Base-by-base conservation (phyloP, 1,139 yeast genomes). In the Taphrina communis region DNA sequence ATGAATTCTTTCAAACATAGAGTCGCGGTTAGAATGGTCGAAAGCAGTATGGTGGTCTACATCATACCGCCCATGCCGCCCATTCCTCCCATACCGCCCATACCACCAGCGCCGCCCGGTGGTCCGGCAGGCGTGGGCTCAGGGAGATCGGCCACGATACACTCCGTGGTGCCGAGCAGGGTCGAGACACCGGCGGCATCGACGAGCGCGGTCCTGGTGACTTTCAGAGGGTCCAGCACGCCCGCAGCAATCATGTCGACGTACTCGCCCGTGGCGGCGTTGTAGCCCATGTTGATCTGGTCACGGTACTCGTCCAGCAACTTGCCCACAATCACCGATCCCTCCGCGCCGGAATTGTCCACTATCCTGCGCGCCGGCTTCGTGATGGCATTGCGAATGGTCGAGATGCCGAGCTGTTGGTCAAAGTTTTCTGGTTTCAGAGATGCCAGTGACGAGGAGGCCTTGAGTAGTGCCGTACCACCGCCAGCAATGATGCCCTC, bases 401-500 rank as follows among this genome's bases (percentile, higher is more conserved):
- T 92, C 76, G 93, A 93, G 75, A 94, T 97, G 82, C 99, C 99
- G 75, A 94, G 87, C 82, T 91, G 91, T 83, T 94, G 99, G 84
- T 94, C 99, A 78, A 94, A 94, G 88, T 94, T 94, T 70, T 84
- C 91, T 71, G 95, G 89, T 82, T 88, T 85, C 73, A 94, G 88
- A 56, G 82, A 85, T 75, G 88, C 95, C 78, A 94, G 85, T 74
- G 89, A 81, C 78, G 88, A 86, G 70, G 97, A 87, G 59, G 99
- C 99, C 86, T 94, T 94, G 77, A 93, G 87, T 79, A 94, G 86
- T 73, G 99, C 99, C 75, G 98, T 94, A 84, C 99, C 99, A 81
- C 99, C 99, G 84, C 99, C 99, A 79, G 99, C 99, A 76, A 94
- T 86, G 78, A 95, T 94, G 83, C 99, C 99, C 82, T 94, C 99